Base-by-base conservation (phyloP, 306 rosid species). In the Oxytropis ochrocephala region DNA sequence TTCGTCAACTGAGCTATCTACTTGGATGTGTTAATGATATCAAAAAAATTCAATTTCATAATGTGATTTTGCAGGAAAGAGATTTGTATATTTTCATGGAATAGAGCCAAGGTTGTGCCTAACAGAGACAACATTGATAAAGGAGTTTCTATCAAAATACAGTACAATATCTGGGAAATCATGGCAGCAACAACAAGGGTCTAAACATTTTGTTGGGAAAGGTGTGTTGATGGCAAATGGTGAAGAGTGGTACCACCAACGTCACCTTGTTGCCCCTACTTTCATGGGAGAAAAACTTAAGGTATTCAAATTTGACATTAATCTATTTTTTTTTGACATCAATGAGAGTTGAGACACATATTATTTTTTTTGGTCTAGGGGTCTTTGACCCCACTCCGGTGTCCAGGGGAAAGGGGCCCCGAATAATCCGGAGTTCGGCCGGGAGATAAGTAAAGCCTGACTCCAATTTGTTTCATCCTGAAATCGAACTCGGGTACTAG, bases 201-300 rank as follows among this genome's bases (percentile, higher is more conserved):
- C 87, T 0, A 85, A 83, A 54, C 83, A 85, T 70, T 88, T 88
- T 71, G 81, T 88, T 5, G 94, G 94, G 0, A 32, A 69, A 18
- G 94, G 94, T 10, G 24, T 88, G 39, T 70, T 88, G 61, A 88
- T 88, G 94, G 90, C 94, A 7, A 88, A 88, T 75, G 91, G 90
- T 0, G 70, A 79, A 54, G 75, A 77, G 18, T 88, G 94, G 94
- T 72, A 83, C 53, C 93, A 83, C 10, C 93, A 87, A 71, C 87
- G 92, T 12, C 92, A 87, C 78, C 46, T 85, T 43, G 77, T 83
- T 54, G 76, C 90, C 2, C 88, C 85, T 17, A 81, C 88, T 27
- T 87, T 87, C 78, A 76, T 73, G 70, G 85, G 90, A 42, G 83
- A 87, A n/a, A 87, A 36, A 39, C 88, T 87, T 17, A 87, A 85